Conservation (phyloP, 176 grass and related monocot species). For the Musa itinerans region DNA sequence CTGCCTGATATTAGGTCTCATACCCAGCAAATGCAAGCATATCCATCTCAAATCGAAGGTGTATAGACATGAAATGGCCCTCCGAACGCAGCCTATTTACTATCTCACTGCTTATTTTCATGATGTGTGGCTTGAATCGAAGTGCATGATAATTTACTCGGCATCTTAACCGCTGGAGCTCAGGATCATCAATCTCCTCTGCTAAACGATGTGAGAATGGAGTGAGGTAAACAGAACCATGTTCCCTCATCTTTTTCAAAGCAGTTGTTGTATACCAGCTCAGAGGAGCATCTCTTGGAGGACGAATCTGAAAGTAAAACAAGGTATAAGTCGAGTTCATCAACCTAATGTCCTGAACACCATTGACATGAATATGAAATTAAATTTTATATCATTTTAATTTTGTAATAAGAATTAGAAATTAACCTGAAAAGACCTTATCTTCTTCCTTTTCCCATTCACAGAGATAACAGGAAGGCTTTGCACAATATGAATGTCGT, state of each 20-base stretch:
- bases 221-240: constrained; percentile 93
- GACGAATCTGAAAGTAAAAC: constrained; percentile 53
- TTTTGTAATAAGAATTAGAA: too few species aligned
- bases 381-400: constrained; percentile 3
- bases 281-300: constrained; percentile 90
- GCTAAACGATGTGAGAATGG: constrained; percentile 94
- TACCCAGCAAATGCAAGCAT: constrained; percentile 99
- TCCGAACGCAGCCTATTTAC: constrained; percentile 70
- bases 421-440: constrained; percentile 59
- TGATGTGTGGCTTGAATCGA: constrained; percentile 82
- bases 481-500: constrained; percentile 72
- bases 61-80: constrained; percentile 98
- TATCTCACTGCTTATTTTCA: constrained; percentile 84
- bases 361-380: background rate
- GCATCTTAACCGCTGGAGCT: constrained; percentile 93
- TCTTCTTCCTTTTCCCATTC: constrained; percentile 88
- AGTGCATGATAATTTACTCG: constrained; percentile 97
- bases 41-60: constrained; percentile 98
- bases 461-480: constrained; percentile 55
- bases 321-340: background rate
- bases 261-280: constrained; percentile 84
- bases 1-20: constrained; percentile 11
- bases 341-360: too few species aligned
- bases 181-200: constrained; percentile 77
- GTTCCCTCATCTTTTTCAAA: constrained; percentile 77